Percentiles rank a stretch among this genome's conserved stretches.
Evolutionary conservation across 176 grass and related monocot species (phyloP).

Genomic region (Ampelocalamus luodianensis): DNA sequence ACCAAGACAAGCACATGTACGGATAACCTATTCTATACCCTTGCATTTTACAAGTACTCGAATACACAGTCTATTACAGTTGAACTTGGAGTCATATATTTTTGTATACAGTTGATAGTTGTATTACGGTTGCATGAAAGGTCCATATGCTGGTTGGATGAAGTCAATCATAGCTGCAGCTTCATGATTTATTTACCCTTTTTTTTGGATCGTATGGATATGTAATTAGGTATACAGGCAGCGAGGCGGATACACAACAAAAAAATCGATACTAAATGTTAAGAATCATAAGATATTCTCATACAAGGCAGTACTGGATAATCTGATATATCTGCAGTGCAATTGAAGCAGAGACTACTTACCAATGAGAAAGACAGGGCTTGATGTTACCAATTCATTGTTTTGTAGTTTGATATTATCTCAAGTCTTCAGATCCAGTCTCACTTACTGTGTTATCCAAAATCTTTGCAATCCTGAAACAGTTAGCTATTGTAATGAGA

Average conservation of each 20-base stretch:
- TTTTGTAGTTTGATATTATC: constrained; percentile 33
- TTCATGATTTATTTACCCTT: constrained; percentile 29
- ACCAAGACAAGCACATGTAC: neutral
- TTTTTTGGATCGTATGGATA: neutral
- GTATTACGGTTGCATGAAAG: constrained; percentile 4
- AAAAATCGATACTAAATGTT: neutral
- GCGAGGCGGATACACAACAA: neutral
- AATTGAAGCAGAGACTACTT: constrained; percentile 36
- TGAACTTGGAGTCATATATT: constrained; percentile 1
- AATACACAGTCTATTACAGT: constrained; percentile 17
- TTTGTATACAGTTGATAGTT: constrained; percentile 26
- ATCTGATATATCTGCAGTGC: neutral
- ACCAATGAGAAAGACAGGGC: neutral
- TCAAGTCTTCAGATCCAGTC: constrained; percentile 43
- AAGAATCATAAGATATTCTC: neutral
- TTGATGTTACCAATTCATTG: constrained; percentile 18
- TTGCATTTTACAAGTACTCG: constrained; percentile 17
- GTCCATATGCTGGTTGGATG: neutral
- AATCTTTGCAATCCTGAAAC: constrained; percentile 70
- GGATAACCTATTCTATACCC: constrained; percentile 16
- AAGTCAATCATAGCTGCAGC: neutral
- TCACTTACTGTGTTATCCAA: constrained; percentile 46
- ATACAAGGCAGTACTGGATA: neutral
- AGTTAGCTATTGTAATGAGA: constrained; percentile 29
- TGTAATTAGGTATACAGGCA: constrained; percentile 27